phyloP scores from a whole-genome alignment of 78 protist genomes.

The Dictyostelium firmibasis region DNA sequence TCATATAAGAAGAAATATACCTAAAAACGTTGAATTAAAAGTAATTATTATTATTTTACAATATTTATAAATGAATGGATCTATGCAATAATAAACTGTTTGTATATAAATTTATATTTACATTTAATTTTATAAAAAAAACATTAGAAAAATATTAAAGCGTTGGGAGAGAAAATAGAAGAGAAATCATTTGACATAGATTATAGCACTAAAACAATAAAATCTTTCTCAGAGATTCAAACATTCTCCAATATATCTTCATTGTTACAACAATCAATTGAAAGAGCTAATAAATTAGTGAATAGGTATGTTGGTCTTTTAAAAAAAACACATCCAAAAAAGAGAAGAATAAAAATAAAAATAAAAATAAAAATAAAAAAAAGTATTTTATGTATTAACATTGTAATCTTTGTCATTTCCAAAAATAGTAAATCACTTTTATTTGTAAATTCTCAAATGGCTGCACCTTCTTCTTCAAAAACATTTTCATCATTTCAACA shows the following conservation, averaged over 20 bases:
- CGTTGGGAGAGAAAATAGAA: conserved; percentile 14
- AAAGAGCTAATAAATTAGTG: conserved; percentile 44
- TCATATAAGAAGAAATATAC: conserved; percentile 71
- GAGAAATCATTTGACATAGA: conserved; percentile 44
- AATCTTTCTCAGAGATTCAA: conserved; percentile 20
- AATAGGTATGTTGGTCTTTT: conserved; percentile 63
- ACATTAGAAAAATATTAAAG: conserved; percentile 1
- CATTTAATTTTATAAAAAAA: too few relatives aligned
- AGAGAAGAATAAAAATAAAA: too few relatives aligned
- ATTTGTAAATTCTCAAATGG: conserved; percentile 48
- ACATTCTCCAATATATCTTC: conserved; percentile 48
- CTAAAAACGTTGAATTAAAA: conserved; percentile 58
- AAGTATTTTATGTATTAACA: not conserved
- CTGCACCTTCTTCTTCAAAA: conserved; percentile 15
- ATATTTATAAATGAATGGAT: too few relatives aligned
- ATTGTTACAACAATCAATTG: conserved; percentile 12
- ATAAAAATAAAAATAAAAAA: not conserved
- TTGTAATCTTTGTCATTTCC: too few relatives aligned
- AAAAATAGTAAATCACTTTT: conserved; percentile 42
- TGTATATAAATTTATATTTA: too few relatives aligned
- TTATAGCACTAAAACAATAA: conserved; percentile 19
- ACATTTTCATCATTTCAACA: conserved; percentile 35
- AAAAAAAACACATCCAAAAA: too few relatives aligned
- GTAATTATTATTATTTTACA: too few relatives aligned
- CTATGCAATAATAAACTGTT: too few relatives aligned